Evolutionary conservation across 257 asterid genomes (phyloP).

Genomic region (Linderniella brevidens): DNA sequence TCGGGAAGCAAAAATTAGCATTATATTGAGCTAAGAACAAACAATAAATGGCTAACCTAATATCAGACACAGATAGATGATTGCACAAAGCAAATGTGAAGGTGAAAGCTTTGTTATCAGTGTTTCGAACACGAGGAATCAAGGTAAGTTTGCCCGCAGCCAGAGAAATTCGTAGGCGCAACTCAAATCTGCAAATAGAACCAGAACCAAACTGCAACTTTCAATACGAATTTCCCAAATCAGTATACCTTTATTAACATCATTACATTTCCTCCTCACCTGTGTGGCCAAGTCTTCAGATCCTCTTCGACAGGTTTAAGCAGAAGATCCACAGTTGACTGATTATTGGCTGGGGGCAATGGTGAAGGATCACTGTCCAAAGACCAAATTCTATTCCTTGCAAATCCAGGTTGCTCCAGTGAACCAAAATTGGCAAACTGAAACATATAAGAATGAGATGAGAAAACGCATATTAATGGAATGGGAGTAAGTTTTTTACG

Average conservation of each 20-base stretch:
- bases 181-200: constrained; percentile 51
- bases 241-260: no score
- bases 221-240: constrained; percentile 1
- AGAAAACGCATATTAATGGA: not conserved
- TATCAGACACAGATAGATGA: constrained; percentile 61
- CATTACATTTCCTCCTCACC: constrained; percentile 21
- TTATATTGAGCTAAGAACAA: no score
- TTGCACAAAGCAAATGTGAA: constrained; percentile 60
- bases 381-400: constrained; percentile 62
- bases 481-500: no score
- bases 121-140: constrained; percentile 64
- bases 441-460: not conserved
- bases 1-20: no score
- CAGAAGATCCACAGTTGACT: constrained; percentile 56
- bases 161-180: constrained; percentile 56
- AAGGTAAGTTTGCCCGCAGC: constrained; percentile 47
- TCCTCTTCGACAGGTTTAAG: constrained; percentile 68
- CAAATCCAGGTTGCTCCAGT: constrained; percentile 74
- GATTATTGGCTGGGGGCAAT: constrained; percentile 38
- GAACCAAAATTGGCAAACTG: constrained; percentile 69
- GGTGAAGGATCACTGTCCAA: constrained; percentile 61
- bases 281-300: constrained; percentile 69
- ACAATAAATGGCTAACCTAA: no score
- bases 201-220: constrained; percentile 9
- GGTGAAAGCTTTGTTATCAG: constrained; percentile 54